These are phyloP conservation scores for Blastobotrys illinoisensis DNA, from an alignment of 1,139 yeast species.

Conservation along the genomic window DNA sequence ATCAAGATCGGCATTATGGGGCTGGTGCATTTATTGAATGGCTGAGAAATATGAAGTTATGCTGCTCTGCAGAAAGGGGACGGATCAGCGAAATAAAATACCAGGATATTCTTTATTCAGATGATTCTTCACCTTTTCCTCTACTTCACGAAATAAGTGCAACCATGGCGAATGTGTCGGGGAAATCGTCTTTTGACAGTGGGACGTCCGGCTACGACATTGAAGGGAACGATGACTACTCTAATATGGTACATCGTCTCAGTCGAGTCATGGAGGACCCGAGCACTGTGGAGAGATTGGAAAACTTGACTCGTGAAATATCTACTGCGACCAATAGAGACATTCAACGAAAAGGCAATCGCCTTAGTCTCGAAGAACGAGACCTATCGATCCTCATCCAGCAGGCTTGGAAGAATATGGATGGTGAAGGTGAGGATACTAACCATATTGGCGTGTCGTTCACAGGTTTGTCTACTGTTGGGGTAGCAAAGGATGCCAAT, in stretches of 20 bases:
- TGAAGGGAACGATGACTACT: constrained; percentile 13
- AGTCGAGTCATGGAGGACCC: constrained; percentile 18
- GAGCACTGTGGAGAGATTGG: constrained; percentile 34
- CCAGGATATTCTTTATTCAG: not conserved
- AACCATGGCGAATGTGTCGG: not conserved
- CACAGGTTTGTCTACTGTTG: constrained; percentile 41
- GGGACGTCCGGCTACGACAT: constrained; percentile 7
- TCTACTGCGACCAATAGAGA: constrained; percentile 33
- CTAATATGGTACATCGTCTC: constrained; percentile 13
- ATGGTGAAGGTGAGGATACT: constrained; percentile 42
- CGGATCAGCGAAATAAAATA: not conserved
- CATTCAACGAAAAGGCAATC: constrained; percentile 35
- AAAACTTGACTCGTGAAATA: constrained; percentile 38
- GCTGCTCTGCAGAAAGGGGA: not conserved
- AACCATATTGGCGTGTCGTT: constrained; percentile 47
- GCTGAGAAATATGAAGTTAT: not conserved
- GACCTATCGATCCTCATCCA: constrained; percentile 29
- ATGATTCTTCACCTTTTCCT: not conserved
- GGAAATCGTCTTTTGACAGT: not conserved
- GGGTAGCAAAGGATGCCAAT: constrained; percentile 48
- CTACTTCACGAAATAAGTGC: not conserved
- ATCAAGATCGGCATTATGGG: not conserved
- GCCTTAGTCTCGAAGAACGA: constrained; percentile 38
- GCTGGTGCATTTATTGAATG: not conserved
- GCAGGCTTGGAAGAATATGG: constrained; percentile 17